A percentile compares a stretch with the other conserved stretches of the same genome.
These are phyloP conservation scores for Jackrogersella multiformis DNA, from an alignment of 495 filamentous ascomycete species.

Conservation along the genomic window DNA sequence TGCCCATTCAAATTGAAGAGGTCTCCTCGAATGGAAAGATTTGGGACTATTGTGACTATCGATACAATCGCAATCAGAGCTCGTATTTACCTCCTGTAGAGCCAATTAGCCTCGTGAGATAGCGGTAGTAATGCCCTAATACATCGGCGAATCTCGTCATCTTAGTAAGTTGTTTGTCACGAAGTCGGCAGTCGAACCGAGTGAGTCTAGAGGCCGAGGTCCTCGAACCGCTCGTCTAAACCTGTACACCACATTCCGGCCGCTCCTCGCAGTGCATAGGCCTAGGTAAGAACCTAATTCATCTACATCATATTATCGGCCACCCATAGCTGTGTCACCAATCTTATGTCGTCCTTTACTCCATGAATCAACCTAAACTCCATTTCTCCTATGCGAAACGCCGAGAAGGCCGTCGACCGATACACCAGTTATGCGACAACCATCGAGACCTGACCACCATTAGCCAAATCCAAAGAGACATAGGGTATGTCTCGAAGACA, in stretches of 20 bases:
- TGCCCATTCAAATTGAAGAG: not conserved
- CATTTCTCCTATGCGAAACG: constrained; percentile 26
- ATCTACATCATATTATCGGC: constrained; percentile 2
- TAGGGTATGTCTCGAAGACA: not conserved
- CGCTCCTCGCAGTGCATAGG: not conserved
- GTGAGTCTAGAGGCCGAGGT: not conserved
- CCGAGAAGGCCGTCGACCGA: not conserved
- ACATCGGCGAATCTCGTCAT: not conserved
- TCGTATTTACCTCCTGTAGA: not conserved
- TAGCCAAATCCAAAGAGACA: not conserved
- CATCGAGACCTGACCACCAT: constrained; percentile 36
- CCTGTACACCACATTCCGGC: constrained; percentile 9
- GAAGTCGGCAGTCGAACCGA: not conserved
- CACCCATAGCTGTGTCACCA: not conserved
- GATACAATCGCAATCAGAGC: not conserved
- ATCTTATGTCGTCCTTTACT: not conserved
- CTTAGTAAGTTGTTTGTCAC: not conserved
- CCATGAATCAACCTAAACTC: constrained; percentile 27
- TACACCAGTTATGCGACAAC: constrained; percentile 38
- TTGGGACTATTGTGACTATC: not conserved
- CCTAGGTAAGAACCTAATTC: not conserved
- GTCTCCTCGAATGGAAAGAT: not conserved
- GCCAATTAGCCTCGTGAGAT: not conserved
- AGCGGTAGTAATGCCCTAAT: not conserved
- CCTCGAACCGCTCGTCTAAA: not conserved